Conservation (phyloP, 2,329 filamentous ascomycete species). For the Byssochlamys sp. region DNA sequence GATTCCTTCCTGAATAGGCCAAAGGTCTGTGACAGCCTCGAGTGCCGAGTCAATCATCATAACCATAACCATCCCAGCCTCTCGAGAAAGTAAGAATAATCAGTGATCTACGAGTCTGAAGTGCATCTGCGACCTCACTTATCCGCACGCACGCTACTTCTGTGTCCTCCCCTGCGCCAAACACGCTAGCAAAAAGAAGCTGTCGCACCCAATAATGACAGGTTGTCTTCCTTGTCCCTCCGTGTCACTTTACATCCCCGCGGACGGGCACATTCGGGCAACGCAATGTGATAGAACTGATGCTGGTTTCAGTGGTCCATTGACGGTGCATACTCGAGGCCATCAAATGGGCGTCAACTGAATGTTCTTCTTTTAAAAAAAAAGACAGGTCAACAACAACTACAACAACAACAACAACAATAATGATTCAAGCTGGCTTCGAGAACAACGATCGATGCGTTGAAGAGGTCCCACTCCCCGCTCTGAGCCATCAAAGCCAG, state of each 20-base stretch:
- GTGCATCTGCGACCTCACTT: not conserved
- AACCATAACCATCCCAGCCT: no score
- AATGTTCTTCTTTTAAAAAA: not conserved
- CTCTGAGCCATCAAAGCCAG: not conserved
- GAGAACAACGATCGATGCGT: not conserved
- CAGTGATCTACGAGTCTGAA: not conserved
- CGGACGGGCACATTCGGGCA: not conserved
- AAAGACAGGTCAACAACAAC: not conserved
- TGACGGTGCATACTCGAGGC: not conserved
- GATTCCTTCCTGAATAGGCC: not conserved
- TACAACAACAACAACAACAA: no score
- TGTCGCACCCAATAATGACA: not conserved
- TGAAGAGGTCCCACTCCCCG: not conserved
- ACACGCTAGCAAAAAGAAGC: not conserved
- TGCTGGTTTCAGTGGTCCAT: not conserved
- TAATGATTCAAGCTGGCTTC: not conserved
- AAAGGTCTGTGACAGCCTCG: not conserved
- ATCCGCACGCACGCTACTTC: not conserved
- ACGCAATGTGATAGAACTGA: not conserved
- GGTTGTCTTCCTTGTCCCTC: not conserved
- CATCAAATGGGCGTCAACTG: not conserved
- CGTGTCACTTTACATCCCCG: not conserved
- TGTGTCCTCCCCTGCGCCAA: not conserved
- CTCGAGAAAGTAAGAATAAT: not conserved
- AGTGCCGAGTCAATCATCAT: not conserved